Base-by-base conservation (phyloP, 2,329 filamentous ascomycete species). In the Coniochaeta pulveracea region DNA sequence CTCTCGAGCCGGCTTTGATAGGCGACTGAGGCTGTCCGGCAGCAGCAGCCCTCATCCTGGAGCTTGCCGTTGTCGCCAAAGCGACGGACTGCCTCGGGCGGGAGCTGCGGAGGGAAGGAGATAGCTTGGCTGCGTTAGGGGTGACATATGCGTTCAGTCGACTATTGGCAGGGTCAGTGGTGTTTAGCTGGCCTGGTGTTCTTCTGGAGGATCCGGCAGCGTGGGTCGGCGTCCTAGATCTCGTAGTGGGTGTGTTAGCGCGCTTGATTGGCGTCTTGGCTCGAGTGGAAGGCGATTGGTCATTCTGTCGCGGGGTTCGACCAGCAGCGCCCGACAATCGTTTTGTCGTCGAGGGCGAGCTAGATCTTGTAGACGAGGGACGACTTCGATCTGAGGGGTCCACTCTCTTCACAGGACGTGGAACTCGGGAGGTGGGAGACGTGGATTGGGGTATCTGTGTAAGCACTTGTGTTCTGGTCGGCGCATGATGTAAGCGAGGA, bases 71-170 rank as follows among this genome's bases (percentile, higher is more conserved):
- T 3, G 72, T 72, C n/a, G 80, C 80, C 35, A 74, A 65, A 8
- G 83, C 85, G 15, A 93, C 77, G 7, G 82, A 79, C 48, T 85
- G 79, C 33, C 85, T 69, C n/a, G 84, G 83, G 26, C 84, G 69
- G 26, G 85, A 91, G 48, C 83, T 91, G 48, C 85, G 74, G 31
- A 93, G 60, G 8, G 80, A 75, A 4, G 85, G 85, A 1, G 86
- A 93, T 21, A 79, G 68, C 49, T 83, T 1, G 82, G 73, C 12
- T 68, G 65, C 26, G 82, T 74, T 21, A 73, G 64, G 37, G n/a
- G 80, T 72, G 43, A 91, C 82, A 51, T 82, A 84, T 24, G 83
- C 82, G 44, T 80, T 77, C 10, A 91, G 64, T 33, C 73, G 68
- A 45, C 66, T 76, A 21, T 11, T 15, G 17, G n/a, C 16, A 3